These are phyloP conservation scores for Trichoderma cornu-damae DNA, from an alignment of 2,329 filamentous ascomycete genomes.

Conservation along the genomic window DNA sequence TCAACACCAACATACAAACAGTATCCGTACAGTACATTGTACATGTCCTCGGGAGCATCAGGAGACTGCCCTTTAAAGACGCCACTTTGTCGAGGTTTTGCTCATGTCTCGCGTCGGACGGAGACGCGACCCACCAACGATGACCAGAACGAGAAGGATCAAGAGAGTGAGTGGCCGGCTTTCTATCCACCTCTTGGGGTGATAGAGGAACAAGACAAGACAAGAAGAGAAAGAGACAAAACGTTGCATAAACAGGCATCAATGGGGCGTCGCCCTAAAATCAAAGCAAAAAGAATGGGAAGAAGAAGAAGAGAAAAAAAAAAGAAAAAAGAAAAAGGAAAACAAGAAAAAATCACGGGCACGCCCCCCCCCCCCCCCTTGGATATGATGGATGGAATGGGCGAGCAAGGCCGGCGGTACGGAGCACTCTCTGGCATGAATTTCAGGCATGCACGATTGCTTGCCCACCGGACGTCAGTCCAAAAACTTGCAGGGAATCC, in stretches of 20 bases:
- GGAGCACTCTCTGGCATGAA: background rate
- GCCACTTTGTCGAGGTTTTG: constrained; percentile 3
- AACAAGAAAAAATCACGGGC: background rate
- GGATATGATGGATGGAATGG: constrained; percentile 5
- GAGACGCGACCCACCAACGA: constrained; percentile 1
- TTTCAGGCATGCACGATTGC: constrained; percentile 2
- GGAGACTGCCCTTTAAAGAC: background rate
- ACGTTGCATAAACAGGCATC: constrained; percentile 8
- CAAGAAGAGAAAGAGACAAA: background rate
- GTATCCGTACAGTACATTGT: background rate
- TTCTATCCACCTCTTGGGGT: background rate
- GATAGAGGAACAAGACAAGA: background rate
- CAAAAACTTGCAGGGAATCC: constrained; percentile 17
- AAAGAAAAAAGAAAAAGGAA: background rate
- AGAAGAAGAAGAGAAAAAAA: background rate
- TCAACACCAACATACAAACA: background rate
- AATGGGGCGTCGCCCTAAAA: background rate
- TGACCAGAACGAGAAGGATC: background rate
- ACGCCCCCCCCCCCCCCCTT: constrained; percentile 6
- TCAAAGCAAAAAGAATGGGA: background rate
- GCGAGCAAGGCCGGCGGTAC: constrained; percentile 1
- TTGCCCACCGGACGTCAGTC: constrained; percentile 13
- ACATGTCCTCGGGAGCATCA: background rate
- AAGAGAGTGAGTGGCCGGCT: background rate
- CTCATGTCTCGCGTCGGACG: constrained; percentile 17